A percentile compares a stretch with the other conserved stretches of the same genome.
Evolutionary conservation across 2,329 filamentous ascomycete genomes (phyloP).

Genomic region (Westerdykella aurantiaca): DNA sequence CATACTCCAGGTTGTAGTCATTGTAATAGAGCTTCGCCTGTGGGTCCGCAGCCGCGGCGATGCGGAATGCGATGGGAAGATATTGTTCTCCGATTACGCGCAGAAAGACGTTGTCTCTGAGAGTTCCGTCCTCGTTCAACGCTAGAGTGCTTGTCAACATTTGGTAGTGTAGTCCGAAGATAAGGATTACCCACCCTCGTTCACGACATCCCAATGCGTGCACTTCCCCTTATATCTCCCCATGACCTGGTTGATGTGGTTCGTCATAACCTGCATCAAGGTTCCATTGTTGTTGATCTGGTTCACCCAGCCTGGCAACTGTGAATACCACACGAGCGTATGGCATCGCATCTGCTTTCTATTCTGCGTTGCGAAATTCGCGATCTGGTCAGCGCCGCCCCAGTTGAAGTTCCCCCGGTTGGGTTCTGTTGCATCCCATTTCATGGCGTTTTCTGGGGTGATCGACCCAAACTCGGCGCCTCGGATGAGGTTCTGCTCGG

Average conservation of each 20-base stretch:
- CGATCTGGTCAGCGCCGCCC: slow-evolving; percentile 28
- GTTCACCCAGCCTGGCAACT: slow-evolving; percentile 35
- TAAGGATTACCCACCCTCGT: slow-evolving; percentile 19
- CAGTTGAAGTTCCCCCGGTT: slow-evolving; percentile 32
- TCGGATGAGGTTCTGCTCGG: slow-evolving; percentile 18
- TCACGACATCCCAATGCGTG: slow-evolving; percentile 36
- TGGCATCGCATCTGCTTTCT: slow-evolving; percentile 36
- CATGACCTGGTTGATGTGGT: slow-evolving; percentile 36
- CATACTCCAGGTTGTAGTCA: slow-evolving; percentile 59
- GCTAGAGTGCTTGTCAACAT: slow-evolving; percentile 24
- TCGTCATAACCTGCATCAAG: slow-evolving; percentile 34
- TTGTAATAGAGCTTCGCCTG: slow-evolving; percentile 57
- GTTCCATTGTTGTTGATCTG: slow-evolving; percentile 33
- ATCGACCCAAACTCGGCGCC: slow-evolving; percentile 28
- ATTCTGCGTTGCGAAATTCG: slow-evolving; percentile 33
- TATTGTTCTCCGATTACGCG: slow-evolving; percentile 52
- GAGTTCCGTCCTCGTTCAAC: slow-evolving; percentile 54
- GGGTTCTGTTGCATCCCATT: slow-evolving; percentile 39
- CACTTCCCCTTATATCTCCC: slow-evolving; percentile 35
- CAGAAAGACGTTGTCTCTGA: slow-evolving; percentile 51
- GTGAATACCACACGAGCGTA: slow-evolving; percentile 38
- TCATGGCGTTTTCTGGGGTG: slow-evolving; percentile 37
- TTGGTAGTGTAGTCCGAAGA: background rate
- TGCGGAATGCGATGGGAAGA: slow-evolving; percentile 52
- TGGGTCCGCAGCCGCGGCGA: slow-evolving; percentile 53